A percentile compares a stretch with the other conserved stretches of the same genome.
phyloP scores from a whole-genome alignment of 768 basidiomycete species.

The Xerocomellus intermedius region DNA sequence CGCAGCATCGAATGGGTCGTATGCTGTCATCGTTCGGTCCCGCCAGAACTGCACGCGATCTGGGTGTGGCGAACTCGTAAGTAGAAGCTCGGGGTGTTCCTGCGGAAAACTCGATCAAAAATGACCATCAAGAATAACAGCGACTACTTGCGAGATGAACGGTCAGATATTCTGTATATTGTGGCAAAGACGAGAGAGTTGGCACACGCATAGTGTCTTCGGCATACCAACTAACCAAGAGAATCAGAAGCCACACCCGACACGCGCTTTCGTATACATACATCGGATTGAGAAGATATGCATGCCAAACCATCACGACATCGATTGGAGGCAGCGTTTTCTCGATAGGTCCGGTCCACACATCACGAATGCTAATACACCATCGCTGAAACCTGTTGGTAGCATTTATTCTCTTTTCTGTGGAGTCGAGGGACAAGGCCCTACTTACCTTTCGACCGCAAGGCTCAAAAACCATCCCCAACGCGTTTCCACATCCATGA shows the following conservation, averaged over 20 bases:
- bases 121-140: background rate
- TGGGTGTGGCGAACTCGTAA: conserved; percentile 2
- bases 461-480: conserved; percentile 38
- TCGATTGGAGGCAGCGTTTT: conserved; percentile 32
- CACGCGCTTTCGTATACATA: background rate
- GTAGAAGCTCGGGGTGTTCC: conserved; percentile 3
- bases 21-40: background rate
- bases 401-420: no score
- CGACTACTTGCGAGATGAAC: conserved; percentile 8
- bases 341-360: background rate
- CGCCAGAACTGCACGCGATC: conserved; percentile 2
- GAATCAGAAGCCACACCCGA: background rate
- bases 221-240: conserved; percentile 16
- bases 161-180: conserved; percentile 13
- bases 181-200: background rate
- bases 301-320: conserved; percentile 39
- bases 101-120: background rate
- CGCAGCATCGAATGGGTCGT: conserved; percentile 28
- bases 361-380: conserved; percentile 15
- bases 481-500: conserved; percentile 20
- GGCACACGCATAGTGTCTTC: conserved; percentile 15
- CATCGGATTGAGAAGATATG: conserved; percentile 37
- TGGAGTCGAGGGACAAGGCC: background rate
- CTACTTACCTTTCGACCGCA: conserved; percentile 35
- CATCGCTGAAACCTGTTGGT: conserved; percentile 34